These are phyloP conservation scores for Thelephora aurantiotincta DNA, from an alignment of 768 basidiomycete genomes.

Conservation along the genomic window DNA sequence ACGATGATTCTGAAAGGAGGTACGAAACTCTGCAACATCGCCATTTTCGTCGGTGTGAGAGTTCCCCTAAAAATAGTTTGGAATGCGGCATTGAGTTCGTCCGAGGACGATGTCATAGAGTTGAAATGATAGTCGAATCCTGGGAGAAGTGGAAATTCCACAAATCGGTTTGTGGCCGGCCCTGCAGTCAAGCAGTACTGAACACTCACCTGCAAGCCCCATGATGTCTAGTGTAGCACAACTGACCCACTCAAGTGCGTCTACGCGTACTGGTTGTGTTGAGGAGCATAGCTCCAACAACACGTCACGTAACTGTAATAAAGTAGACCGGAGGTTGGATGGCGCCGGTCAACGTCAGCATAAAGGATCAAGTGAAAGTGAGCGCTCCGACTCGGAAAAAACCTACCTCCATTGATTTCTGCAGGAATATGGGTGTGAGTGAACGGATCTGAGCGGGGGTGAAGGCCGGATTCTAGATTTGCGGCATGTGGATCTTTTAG, in stretches of 20 bases:
- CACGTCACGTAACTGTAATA: not conserved
- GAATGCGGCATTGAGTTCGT: conserved; percentile 13
- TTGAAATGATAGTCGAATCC: conserved; percentile 16
- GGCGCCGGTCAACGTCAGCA: too few relatives aligned
- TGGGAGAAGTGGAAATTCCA: not conserved
- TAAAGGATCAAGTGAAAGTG: not conserved
- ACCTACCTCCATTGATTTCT: conserved; percentile 13
- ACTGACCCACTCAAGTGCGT: conserved; percentile 5
- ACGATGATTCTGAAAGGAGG: not conserved
- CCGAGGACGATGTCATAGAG: conserved; percentile 7
- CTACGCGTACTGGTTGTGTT: not conserved
- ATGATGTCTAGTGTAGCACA: conserved; percentile 7
- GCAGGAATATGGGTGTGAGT: conserved; percentile 9
- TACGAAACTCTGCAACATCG: not conserved
- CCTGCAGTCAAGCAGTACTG: not conserved
- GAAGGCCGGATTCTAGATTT: conserved; percentile 19
- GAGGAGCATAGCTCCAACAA: not conserved
- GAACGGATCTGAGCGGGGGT: conserved; percentile 14
- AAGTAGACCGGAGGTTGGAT: not conserved
- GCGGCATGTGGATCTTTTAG: not conserved
- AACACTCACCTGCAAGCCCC: conserved; percentile 8
- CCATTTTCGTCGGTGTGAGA: not conserved
- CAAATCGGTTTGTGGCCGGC: too few relatives aligned
- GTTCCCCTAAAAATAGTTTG: conserved; percentile 1
- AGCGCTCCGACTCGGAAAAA: not conserved